Conservation (phyloP, 768 basidiomycete species). For the Xanthoconium stramineum region DNA sequence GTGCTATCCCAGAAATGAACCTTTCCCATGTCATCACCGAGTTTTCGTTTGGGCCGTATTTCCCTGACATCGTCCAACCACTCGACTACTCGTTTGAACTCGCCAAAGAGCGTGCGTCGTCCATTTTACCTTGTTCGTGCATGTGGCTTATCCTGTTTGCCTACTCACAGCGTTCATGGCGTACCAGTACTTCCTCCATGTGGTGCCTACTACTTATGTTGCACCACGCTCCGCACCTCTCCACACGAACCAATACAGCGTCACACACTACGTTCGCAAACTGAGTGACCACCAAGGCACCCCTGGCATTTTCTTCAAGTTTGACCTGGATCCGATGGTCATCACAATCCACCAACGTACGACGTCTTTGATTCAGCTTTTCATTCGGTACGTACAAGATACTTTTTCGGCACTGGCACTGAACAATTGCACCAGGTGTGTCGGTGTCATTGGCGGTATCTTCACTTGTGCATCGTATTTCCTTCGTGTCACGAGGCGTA, state of each 20-base stretch:
- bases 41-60: conserved; percentile 95
- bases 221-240: conserved; percentile 64
- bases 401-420: background rate
- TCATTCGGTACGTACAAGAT: conserved; percentile 54
- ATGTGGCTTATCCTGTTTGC: background rate
- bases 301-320: conserved; percentile 98
- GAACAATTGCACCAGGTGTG: conserved; percentile 42
- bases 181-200: conserved; percentile 92
- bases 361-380: conserved; percentile 71
- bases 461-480: conserved; percentile 84
- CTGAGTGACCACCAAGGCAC: conserved; percentile 74
- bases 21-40: conserved; percentile 95
- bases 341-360: conserved; percentile 88
- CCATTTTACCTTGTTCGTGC: background rate
- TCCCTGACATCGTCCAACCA: conserved; percentile 93
- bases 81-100: conserved; percentile 87
- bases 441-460: conserved; percentile 92
- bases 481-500: conserved; percentile 58
- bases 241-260: conserved; percentile 85
- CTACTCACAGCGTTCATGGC: conserved; percentile 67
- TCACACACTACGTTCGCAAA: conserved; percentile 84
- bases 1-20: conserved; percentile 74
- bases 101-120: conserved; percentile 53
- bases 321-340: conserved; percentile 88
- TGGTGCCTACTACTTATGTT: conserved; percentile 94